phyloP scores from a whole-genome alignment of 306 rosid genomes.

The Canavalia gladiata region DNA sequence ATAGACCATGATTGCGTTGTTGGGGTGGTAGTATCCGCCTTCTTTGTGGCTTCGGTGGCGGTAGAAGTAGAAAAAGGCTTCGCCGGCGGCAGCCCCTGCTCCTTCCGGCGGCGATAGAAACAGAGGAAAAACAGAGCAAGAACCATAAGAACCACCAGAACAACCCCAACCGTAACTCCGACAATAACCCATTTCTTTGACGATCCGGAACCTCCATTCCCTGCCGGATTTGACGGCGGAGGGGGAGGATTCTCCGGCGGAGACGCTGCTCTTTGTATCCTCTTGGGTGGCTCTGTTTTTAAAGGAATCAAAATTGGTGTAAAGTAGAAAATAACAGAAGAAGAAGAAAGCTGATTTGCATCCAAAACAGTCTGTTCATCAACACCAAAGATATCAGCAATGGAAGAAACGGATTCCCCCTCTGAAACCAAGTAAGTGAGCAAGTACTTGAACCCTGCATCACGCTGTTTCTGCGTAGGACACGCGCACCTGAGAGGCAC shows the following conservation, averaged over 20 bases:
- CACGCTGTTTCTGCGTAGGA: constrained; percentile 59
- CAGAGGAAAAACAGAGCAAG: constrained; percentile 46
- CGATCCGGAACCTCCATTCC: constrained; percentile 27
- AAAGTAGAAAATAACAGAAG: constrained; percentile 45
- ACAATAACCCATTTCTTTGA: constrained; percentile 63
- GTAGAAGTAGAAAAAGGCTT: constrained; percentile 33
- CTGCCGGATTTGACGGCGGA: background rate
- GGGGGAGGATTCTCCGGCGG: constrained; percentile 37
- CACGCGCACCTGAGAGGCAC: constrained; percentile 84
- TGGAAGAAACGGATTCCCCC: constrained; percentile 41
- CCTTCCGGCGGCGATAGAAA: constrained; percentile 15
- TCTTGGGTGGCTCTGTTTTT: constrained; percentile 49
- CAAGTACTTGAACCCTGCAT: constrained; percentile 61
- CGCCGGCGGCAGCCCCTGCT: background rate
- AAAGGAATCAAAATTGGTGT: constrained; percentile 72
- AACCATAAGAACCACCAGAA: constrained; percentile 40
- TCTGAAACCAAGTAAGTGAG: constrained; percentile 54
- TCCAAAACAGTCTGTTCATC: constrained; percentile 45
- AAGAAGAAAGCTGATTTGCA: constrained; percentile 56
- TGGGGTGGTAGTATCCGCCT: constrained; percentile 1
- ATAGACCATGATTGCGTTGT: constrained; percentile 50
- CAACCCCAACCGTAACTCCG: constrained; percentile 62
- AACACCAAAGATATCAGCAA: constrained; percentile 54
- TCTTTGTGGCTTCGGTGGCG: background rate
- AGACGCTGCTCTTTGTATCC: background rate